Evolutionary conservation across 768 basidiomycete species (phyloP).

Genomic region (Mycena amicta): DNA sequence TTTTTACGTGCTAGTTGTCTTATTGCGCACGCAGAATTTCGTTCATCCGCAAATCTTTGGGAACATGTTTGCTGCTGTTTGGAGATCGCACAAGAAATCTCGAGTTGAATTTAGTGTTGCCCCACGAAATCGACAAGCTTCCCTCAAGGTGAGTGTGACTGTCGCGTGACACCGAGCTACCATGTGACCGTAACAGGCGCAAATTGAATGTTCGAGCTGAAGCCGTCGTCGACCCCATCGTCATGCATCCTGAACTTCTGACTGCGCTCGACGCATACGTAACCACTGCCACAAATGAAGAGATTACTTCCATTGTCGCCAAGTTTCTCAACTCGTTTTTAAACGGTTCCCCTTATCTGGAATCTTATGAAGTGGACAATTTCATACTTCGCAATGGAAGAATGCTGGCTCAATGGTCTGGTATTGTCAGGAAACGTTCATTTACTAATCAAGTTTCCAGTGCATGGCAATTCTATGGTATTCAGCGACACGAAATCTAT

Average conservation of each 20-base stretch:
- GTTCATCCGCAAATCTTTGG: conserved; percentile 66
- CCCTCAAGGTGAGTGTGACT: conserved; percentile 55
- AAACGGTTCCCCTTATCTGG: conserved; percentile 60
- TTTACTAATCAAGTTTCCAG: conserved; percentile 36
- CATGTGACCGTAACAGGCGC: conserved; percentile 39
- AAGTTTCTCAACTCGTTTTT: conserved; percentile 67
- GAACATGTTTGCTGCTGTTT: conserved; percentile 62
- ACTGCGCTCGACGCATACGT: conserved; percentile 55
- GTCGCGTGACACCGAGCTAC: too few relatives aligned
- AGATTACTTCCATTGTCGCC: conserved; percentile 54
- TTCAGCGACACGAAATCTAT: conserved; percentile 59
- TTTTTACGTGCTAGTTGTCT: neutral
- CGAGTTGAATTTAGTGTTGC: conserved; percentile 46
- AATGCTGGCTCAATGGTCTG: conserved; percentile 63
- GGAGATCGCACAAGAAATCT: conserved; percentile 57
- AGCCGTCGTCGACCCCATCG: conserved; percentile 56
- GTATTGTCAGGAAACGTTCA: conserved; percentile 31
- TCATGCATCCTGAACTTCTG: conserved; percentile 60
- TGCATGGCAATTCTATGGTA: conserved; percentile 68
- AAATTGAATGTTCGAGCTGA: conserved; percentile 46
- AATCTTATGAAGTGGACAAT: conserved; percentile 71
- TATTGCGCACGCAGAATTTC: conserved; percentile 36
- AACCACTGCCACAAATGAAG: conserved; percentile 45
- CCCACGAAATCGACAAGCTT: conserved; percentile 50
- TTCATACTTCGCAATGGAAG: conserved; percentile 67